Evolutionary conservation across 2,329 filamentous ascomycete genomes (phyloP), one percentile per base, ranked within the genome.

Genomic region (Gremmenia infestans): DNA sequence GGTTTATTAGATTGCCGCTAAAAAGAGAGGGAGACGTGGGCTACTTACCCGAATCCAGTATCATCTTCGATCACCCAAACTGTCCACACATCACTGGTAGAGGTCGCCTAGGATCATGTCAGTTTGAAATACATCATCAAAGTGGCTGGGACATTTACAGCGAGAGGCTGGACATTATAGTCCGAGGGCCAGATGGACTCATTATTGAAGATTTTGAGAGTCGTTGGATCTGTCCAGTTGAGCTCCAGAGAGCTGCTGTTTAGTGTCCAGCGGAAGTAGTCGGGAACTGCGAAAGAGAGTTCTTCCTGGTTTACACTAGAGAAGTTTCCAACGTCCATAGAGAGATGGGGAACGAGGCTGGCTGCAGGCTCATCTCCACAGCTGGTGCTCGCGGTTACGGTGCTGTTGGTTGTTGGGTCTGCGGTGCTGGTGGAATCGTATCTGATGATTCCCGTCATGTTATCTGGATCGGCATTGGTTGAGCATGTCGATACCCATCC

Each of bases 391-490:
- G 58, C 53, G 3, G 62, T 60, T 4, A 63, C 53, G 8, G 59
- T 54, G 48, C 59, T 65, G 1, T 51, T 66, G 5, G 64, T 63
- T 11, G 63, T 67, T 32, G 70, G 70, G 39, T 69, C 59, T 14
- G 65, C 60, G 19, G 68, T 70, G 42, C 70, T 69, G 40, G 58
- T 67, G 17, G 70, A 62, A 7, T 75, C 60, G 15, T 76, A 77
- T 56, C 73, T 72, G 48, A 77, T 66, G 11, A 76, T 62, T 68
- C 67, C 59, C 49, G 70, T 67, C 71, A 74, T 57, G 65, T 72
- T 70, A 1, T 72, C 73, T 61, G 86, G 74, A 48, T 85, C 76
- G 5, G 73, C 63, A 47, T 86, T 77, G 46, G 87, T 74, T 2
- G 78, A 80, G 0, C 85, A 87, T 1, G 81, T 64, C 3, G 78